These are phyloP conservation scores for Botrytis fabae DNA, from an alignment of 2,329 filamentous ascomycete species.

Conservation along the genomic window DNA sequence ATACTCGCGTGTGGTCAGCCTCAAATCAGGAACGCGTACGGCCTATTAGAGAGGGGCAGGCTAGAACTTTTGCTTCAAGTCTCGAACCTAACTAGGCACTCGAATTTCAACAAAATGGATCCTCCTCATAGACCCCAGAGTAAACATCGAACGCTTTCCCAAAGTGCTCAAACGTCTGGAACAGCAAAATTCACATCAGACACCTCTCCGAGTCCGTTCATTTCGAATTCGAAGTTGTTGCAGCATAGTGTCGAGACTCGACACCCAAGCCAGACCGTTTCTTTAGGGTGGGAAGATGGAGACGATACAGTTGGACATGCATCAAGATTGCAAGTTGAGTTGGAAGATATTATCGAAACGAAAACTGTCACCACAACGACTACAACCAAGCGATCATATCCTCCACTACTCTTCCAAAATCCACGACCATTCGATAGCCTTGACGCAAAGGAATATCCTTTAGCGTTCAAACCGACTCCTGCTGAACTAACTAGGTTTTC, in stretches of 20 bases:
- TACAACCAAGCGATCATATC: slow-evolving; percentile 80
- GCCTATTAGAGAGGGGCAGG: slow-evolving; percentile 28
- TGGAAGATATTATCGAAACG: slow-evolving; percentile 66
- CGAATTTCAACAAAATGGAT: slow-evolving; percentile 32
- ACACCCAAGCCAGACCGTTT: slow-evolving; percentile 35
- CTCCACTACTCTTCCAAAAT: slow-evolving; percentile 72
- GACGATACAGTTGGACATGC: slow-evolving; percentile 33
- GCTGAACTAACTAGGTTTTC: slow-evolving; percentile 74
- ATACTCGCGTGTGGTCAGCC: slow-evolving; percentile 31
- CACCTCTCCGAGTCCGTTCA: slow-evolving; percentile 36
- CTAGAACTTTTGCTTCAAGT: slow-evolving; percentile 16
- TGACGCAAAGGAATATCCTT: slow-evolving; percentile 85
- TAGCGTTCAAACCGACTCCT: slow-evolving; percentile 81
- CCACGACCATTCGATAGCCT: slow-evolving; percentile 65
- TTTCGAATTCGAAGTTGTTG: slow-evolving; percentile 31
- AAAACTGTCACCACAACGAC: slow-evolving; percentile 86
- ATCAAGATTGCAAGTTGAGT: slow-evolving; percentile 48
- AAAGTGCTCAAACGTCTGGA: slow-evolving; percentile 23
- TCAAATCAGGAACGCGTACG: slow-evolving; percentile 36
- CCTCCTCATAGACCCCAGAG: slow-evolving; percentile 31
- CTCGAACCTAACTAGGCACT: slow-evolving; percentile 21
- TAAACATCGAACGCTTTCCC: slow-evolving; percentile 32
- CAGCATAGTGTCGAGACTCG: slow-evolving; percentile 30
- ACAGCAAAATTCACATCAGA: slow-evolving; percentile 30
- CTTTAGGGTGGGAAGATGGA: slow-evolving; percentile 37